Conservation (phyloP, 345 rosid genomes). For the Lepidium africanum region DNA sequence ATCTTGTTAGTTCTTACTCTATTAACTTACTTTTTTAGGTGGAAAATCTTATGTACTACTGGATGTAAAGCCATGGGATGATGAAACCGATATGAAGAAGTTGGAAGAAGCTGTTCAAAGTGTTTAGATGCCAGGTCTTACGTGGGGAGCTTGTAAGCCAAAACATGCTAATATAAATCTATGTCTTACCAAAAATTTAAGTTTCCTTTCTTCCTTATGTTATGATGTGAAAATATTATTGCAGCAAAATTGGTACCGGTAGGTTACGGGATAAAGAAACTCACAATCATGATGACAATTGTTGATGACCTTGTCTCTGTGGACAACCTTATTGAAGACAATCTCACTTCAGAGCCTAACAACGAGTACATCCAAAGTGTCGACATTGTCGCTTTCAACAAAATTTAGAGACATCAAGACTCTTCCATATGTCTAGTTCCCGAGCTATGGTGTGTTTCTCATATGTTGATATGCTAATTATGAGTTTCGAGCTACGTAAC, state of each 20-base stretch:
- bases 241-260: conserved; percentile 82
- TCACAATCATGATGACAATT: conserved; percentile 80
- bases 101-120: conserved; percentile 77
- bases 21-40: conserved; percentile 30
- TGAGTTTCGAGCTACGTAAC: too few relatives aligned
- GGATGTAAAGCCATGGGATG: conserved; percentile 97
- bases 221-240: background rate
- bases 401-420: conserved; percentile 40
- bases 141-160: conserved; percentile 87
- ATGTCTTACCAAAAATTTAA: background rate
- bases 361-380: conserved; percentile 78
- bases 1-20: background rate
- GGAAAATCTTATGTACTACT: conserved; percentile 82
- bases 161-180: background rate
- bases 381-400: conserved; percentile 93
- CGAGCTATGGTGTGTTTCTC: background rate
- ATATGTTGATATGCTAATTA: background rate
- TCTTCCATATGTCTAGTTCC: too few relatives aligned
- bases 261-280: conserved; percentile 92
- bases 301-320: conserved; percentile 87
- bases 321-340: conserved; percentile 67
- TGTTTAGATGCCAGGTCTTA: conserved; percentile 72
- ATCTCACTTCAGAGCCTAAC: conserved; percentile 65
- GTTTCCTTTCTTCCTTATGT: background rate
- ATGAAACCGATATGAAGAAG: conserved; percentile 98